Base-by-base conservation (phyloP, 1,284 basidiomycete species). In the Apiotrichum gamsii region DNA sequence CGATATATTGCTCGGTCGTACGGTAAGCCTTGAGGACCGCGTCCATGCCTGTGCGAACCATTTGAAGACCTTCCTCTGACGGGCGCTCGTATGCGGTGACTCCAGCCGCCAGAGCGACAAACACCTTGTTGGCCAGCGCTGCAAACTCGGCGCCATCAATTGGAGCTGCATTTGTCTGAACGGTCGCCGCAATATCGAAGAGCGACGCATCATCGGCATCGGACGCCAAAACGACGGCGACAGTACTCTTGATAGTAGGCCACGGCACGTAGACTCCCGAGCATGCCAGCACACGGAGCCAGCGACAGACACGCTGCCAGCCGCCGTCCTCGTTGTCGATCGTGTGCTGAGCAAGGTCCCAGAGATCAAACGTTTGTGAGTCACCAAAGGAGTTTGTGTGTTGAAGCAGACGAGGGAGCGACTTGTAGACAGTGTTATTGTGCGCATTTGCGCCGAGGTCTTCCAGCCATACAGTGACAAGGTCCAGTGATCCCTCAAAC, bases 251-350 rank as follows among this genome's bases (percentile, higher is more conserved):
- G 3, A 69, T 34, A 0, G 47, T 40, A 11, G 45, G 32, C 65
- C 66, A 70, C 0, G 85, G 80, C 15, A 88, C 75, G 24, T 83
- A 80, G 14, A 86, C 78, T 0, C 82, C 84, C 3, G 85, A 85
- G 39, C 75, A 74, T 11, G 83, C 75, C 54, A 87, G 75, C 19
- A 83, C 72, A 25, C 78, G 76, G 25, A 88, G 74, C 82, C 84
- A 87, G 40, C 75, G 72, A 32, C 85, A 70, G 28, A 78, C 77
- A 24, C 74, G 75, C 16, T 70, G 65, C 31, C 83, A 71, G 5
- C 78, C 78, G 5, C 76, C 70, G 31, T 67, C 61, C 18, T 74
- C 74, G 44, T 74, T 69, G 3, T 69, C 72, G 0, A 80, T 78
- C 8, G 75, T 69, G 25, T 72, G 70, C 16, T 75, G 69, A 5